phyloP scores from a whole-genome alignment of 129 eudicot genomes.

The Saussurea involucrata region DNA sequence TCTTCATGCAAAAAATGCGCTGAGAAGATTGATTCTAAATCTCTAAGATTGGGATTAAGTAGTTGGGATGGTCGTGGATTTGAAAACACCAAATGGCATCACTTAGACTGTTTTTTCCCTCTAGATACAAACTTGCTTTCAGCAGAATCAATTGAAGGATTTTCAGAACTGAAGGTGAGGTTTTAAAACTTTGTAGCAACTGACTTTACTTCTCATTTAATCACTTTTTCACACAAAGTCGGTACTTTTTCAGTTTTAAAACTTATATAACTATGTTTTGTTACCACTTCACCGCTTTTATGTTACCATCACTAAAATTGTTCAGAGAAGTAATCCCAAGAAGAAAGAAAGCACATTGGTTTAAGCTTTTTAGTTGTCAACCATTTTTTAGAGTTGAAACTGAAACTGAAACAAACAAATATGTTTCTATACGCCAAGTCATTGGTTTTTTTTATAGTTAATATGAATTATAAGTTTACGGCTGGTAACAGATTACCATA shows the following conservation, averaged over 20 bases:
- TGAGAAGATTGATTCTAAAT: slow-evolving; percentile 39
- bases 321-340: background rate
- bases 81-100: slow-evolving; percentile 86
- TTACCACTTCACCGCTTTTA: background rate
- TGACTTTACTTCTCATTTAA: slow-evolving; percentile 1
- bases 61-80: slow-evolving; percentile 64
- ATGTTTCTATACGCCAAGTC: background rate
- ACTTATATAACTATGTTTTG: background rate
- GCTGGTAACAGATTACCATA: background rate
- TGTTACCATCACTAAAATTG: background rate
- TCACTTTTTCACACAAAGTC: background rate
- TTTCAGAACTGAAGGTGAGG: slow-evolving; percentile 68
- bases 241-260: background rate
- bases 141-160: slow-evolving; percentile 54
- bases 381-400: background rate
- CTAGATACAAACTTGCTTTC: slow-evolving; percentile 26
- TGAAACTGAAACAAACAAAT: background rate
- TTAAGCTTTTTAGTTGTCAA: background rate
- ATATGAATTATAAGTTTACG: background rate
- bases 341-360: background rate
- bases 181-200: background rate
- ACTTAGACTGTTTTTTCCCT: slow-evolving; percentile 56
- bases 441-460: background rate
- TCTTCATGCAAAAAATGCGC: slow-evolving; percentile 82
- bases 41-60: slow-evolving; percentile 56